Conservation (phyloP, 495 filamentous ascomycete genomes). For the Penicillium salamii region DNA sequence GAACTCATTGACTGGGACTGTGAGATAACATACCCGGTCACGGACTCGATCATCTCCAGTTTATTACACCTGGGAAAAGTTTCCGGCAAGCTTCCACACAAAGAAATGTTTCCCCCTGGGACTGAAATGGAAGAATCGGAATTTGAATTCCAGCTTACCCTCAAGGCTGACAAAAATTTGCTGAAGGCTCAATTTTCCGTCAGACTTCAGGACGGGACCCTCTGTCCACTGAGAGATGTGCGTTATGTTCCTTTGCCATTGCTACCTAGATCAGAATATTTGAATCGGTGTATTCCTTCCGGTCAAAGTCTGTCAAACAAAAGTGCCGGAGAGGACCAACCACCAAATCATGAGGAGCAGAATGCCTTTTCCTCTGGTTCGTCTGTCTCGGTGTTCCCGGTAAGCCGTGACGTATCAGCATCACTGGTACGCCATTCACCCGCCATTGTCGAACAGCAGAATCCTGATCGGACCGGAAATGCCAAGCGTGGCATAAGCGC, state of each 20-base stretch:
- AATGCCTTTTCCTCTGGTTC: not conserved
- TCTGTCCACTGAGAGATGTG: not conserved
- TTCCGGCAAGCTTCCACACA: not conserved
- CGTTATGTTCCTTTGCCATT: not conserved
- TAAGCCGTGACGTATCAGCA: not conserved
- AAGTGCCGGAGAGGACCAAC: not conserved
- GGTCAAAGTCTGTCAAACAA: not conserved
- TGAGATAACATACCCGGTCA: slow-evolving; percentile 2
- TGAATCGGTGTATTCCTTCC: not conserved
- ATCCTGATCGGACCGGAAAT: not conserved
- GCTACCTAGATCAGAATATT: slow-evolving; percentile 1
- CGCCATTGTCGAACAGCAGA: not conserved
- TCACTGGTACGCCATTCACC: not conserved
- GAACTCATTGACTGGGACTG: not conserved
- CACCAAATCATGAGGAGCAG: not conserved
- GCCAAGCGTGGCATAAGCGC: not conserved
- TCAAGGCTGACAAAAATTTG: not conserved
- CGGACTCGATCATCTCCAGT: not conserved
- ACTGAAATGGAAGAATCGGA: not conserved
- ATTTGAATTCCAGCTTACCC: not conserved
- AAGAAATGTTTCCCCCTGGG: slow-evolving; percentile 1
- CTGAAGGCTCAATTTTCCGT: not conserved
- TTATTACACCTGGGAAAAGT: not conserved
- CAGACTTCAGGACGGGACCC: not conserved
- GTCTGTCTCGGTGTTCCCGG: not conserved